Evolutionary conservation across 176 grass and related monocot species (phyloP).

Genomic region (Phragmites australis): DNA sequence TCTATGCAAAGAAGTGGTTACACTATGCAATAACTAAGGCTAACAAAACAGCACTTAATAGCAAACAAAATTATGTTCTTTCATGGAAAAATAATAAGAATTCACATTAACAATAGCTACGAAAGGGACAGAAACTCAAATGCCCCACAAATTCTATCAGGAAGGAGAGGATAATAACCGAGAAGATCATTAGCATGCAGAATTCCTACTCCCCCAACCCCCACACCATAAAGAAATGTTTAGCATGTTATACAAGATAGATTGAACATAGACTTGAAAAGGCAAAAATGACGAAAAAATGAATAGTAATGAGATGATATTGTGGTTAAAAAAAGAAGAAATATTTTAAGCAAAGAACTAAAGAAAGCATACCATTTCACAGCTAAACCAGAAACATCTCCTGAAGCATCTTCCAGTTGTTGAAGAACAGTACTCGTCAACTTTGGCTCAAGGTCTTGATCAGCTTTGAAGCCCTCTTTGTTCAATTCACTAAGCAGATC

Average conservation of each 20-base stretch:
- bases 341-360: constrained; percentile 17
- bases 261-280: background rate
- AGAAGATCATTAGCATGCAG: background rate
- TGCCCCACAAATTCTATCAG: background rate
- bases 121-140: constrained; percentile 1
- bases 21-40: background rate
- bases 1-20: background rate
- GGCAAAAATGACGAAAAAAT: background rate
- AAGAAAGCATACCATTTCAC: constrained; percentile 76
- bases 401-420: constrained; percentile 90
- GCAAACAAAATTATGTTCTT: background rate
- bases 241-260: background rate
- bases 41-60: background rate
- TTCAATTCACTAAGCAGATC: constrained; percentile 84
- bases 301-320: background rate
- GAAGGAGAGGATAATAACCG: background rate
- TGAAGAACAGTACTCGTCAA: constrained; percentile 74
- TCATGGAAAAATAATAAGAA: background rate
- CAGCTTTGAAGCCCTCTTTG: constrained; percentile 72
- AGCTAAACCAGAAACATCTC: constrained; percentile 93
- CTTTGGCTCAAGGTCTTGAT: constrained; percentile 69
- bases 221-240: background rate
- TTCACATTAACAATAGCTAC: background rate
- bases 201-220: background rate
- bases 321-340: background rate